phyloP scores from a whole-genome alignment of 1,139 yeast species.

The Candida mesenterica region DNA sequence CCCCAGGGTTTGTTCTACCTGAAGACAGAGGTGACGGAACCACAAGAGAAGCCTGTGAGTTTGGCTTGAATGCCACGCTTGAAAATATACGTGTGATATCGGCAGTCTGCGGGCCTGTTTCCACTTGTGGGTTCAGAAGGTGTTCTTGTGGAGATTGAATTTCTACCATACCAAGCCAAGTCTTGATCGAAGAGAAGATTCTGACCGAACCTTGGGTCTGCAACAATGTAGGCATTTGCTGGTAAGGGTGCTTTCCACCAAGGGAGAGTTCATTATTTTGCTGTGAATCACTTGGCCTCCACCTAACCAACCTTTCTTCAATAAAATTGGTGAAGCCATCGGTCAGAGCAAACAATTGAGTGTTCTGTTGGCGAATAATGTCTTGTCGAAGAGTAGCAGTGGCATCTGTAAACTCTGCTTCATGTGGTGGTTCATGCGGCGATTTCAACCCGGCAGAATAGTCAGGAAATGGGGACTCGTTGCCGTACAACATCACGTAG shows the following conservation, averaged over 20 bases:
- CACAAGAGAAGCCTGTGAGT: background rate
- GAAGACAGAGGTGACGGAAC: background rate
- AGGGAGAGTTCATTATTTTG: slow-evolving; percentile 34
- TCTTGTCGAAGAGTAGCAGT: slow-evolving; percentile 6
- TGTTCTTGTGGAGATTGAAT: too few species aligned
- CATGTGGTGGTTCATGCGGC: slow-evolving; percentile 13
- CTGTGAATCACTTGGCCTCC: slow-evolving; percentile 51
- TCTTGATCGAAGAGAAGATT: slow-evolving; percentile 1
- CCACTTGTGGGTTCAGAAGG: too few species aligned
- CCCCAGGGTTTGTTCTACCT: background rate
- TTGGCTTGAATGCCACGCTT: background rate
- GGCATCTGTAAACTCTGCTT: background rate
- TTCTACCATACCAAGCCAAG: background rate
- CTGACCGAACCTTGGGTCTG: slow-evolving; percentile 3
- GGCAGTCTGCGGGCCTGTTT: background rate
- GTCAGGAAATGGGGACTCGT: slow-evolving; percentile 9
- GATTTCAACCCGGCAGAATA: slow-evolving; percentile 7
- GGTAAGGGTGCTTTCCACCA: slow-evolving; percentile 43
- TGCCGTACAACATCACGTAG: slow-evolving; percentile 4
- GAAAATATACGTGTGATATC: background rate
- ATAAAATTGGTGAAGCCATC: slow-evolving; percentile 27
- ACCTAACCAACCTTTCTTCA: slow-evolving; percentile 53
- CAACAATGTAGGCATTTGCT: slow-evolving; percentile 11
- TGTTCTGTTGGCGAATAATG: slow-evolving; percentile 7
- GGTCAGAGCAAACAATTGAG: slow-evolving; percentile 24